Percentiles rank a stretch among this genome's conserved stretches.
Evolutionary conservation across 306 rosid species (phyloP).

Genomic region (Argentina anserina): DNA sequence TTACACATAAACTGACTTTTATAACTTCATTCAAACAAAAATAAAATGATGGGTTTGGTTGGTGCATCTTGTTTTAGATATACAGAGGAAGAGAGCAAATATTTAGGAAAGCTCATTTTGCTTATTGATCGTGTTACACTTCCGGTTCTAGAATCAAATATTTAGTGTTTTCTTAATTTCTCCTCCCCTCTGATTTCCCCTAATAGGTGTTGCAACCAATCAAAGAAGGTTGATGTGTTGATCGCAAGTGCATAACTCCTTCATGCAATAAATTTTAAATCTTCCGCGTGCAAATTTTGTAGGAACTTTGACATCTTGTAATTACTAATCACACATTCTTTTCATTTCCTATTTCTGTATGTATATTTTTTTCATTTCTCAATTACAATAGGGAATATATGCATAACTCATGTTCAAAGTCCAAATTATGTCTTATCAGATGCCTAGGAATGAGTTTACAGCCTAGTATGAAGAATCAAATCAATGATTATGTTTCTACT

Average conservation of each 20-base stretch:
- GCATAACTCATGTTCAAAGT: background rate
- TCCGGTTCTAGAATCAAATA: background rate
- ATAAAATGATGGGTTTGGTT: background rate
- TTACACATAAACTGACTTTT: background rate
- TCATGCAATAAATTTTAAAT: background rate
- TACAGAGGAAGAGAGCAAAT: background rate
- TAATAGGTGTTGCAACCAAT: background rate
- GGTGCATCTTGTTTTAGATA: background rate
- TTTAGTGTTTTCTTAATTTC: background rate
- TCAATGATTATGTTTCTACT: background rate
- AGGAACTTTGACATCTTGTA: background rate
- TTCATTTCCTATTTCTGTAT: background rate
- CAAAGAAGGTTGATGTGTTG: background rate
- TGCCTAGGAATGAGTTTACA: background rate
- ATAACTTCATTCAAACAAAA: background rate
- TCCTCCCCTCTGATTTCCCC: background rate
- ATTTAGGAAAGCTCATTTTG: background rate
- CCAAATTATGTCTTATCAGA: slow-evolving; percentile 3
- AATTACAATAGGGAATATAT: background rate
- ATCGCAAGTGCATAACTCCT: background rate
- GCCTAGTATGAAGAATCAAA: background rate
- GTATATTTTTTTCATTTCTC: background rate
- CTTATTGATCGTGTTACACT: background rate
- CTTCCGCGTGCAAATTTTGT: background rate
- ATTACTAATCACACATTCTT: background rate